These are phyloP conservation scores for Nitzschia sp. DNA, from an alignment of 108 stramenopile species.

Conservation along the genomic window DNA sequence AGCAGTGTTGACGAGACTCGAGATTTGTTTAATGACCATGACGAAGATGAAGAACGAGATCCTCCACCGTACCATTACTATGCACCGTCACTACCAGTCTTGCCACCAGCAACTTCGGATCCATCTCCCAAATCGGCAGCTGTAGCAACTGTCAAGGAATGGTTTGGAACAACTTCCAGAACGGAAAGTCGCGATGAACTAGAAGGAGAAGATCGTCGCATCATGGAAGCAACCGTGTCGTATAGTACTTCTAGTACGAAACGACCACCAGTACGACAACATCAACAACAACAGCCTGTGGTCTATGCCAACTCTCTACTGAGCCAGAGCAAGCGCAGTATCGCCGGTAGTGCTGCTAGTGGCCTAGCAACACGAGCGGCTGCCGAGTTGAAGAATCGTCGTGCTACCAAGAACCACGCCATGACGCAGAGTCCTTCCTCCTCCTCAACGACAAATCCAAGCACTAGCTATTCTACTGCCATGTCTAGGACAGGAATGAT, in stretches of 20 bases:
- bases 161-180: conserved; percentile 4
- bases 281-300: conserved; percentile 5
- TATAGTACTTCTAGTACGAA: background rate
- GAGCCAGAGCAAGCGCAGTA: conserved; percentile 13
- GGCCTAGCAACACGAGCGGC: conserved; percentile 12
- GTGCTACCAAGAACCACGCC: no score
- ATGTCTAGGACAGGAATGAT: no score
- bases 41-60: conserved; percentile 11
- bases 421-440: no score
- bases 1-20: background rate
- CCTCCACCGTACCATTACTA: no score
- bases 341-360: no score
- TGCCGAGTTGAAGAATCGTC: background rate
- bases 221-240: background rate
- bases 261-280: background rate
- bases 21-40: background rate
- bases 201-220: no score
- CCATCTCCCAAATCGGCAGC: conserved; percentile 18
- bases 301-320: conserved; percentile 7
- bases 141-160: conserved; percentile 22
- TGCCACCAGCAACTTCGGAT: background rate
- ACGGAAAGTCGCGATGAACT: conserved; percentile 4
- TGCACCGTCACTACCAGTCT: background rate
- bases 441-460: no score
- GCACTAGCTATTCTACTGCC: no score